phyloP scores from a whole-genome alignment of 345 rosid species.

The Eucalyptus grandis region DNA sequence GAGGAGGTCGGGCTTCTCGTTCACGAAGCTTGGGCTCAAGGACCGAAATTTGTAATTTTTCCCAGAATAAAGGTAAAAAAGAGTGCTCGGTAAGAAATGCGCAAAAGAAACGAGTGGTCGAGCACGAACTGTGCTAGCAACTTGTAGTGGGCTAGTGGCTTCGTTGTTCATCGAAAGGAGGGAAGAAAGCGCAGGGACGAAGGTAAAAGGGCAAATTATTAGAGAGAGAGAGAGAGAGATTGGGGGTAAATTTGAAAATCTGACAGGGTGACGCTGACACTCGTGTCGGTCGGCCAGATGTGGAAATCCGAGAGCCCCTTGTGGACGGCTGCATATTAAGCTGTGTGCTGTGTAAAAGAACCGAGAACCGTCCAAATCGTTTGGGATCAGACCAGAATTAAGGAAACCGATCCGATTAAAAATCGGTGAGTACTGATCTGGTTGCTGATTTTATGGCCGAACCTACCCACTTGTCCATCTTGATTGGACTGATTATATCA shows the following conservation, averaged over 20 bases:
- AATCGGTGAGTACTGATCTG: no score
- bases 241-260: background rate
- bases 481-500: fast-evolving
- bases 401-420: no score
- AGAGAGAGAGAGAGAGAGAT: background rate
- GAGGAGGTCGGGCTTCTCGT: background rate
- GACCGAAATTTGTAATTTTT: background rate
- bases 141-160: background rate
- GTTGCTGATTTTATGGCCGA: fast-evolving
- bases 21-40: background rate
- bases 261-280: background rate
- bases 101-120: background rate
- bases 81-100: no score
- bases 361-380: fast-evolving
- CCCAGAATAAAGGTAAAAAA: background rate
- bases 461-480: fast-evolving
- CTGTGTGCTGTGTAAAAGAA: no score
- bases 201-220: background rate
- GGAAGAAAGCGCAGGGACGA: background rate
- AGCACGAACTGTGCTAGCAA: background rate
- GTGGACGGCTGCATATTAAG: no score
- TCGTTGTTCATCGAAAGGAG: background rate
- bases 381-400: no score
- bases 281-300: no score
- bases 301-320: background rate